Evolutionary conservation across 352 stramenopile species (phyloP), one percentile per base, ranked within the genome.

Genomic region (Globisporangium echinulatum): DNA sequence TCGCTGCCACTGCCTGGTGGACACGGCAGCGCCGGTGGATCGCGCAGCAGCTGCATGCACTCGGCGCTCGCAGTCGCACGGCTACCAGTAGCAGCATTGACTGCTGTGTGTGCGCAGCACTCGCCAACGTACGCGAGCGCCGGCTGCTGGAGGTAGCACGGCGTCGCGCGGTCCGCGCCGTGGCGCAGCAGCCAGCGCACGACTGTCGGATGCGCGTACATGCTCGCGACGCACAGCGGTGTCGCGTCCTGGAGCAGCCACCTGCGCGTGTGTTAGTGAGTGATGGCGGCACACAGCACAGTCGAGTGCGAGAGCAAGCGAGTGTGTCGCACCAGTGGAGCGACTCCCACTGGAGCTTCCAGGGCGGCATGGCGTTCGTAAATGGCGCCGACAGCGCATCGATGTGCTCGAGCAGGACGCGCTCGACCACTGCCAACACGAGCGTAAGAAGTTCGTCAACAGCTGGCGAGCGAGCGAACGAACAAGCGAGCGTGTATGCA

Each of bases 201-300:
- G 19, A 88, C 52, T 36, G 61, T 48, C n/a, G 77, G 66, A 8
- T 82, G 76, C 19, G 74, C 79, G 51, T 87, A 89, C 6, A 68
- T 71, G 19, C 75, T 75, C 36, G 81, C 79, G 13, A 88, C 52
- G 61, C 85, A 89, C n/a, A 91, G 67, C 43, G 81, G 73, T 1
- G 78, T 89, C 8, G 79, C 79, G 14, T 79, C 67, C 43, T 81
- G 67, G 25, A 91, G 63, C 65, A 88, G 82, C 81, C 81, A 90
- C 74, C 74, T 79, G 53, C 4, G 7, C 5, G 25, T 33, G 25
- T 33, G 25, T 33, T 3, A 33, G 25, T 33, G 25, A 33, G 25
- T 71, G 19, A 73, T 75, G 25, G 81, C 79, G 11, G 87, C 52
- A 59, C 85, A 89, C n/a, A 91, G 66, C 43, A 79, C 71, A 1